A percentile compares a stretch with the other conserved stretches of the same genome.
Evolutionary conservation across 495 filamentous ascomycete genomes (phyloP).

Genomic region (Acidomyces sp.): DNA sequence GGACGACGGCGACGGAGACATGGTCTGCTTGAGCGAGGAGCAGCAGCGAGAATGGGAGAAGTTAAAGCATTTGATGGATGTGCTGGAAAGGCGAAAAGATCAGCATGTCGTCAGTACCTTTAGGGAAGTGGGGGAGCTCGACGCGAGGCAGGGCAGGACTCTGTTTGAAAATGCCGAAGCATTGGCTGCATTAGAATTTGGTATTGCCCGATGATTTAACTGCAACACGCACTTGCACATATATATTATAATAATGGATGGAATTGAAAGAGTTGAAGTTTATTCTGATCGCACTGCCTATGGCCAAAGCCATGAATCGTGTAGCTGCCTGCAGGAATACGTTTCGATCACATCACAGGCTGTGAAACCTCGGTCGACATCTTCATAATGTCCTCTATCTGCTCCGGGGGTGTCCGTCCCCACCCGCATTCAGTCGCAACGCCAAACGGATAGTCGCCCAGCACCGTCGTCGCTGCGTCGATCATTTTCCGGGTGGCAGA

Average conservation of each 20-base stretch:
- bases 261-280: no score
- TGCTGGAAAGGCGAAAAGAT: slow-evolving; percentile 1
- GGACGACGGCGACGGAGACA: slow-evolving; percentile 6
- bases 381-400: slow-evolving; percentile 27
- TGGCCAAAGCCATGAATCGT: no score
- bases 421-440: slow-evolving; percentile 35
- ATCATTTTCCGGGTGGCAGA: slow-evolving; percentile 31
- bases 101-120: slow-evolving; percentile 5
- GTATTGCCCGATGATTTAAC: no score
- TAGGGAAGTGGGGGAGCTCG: slow-evolving; percentile 2
- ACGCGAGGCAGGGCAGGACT: neutral
- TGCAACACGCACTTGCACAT: no score
- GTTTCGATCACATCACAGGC: slow-evolving; percentile 5
- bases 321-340: no score
- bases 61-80: slow-evolving; percentile 7
- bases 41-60: slow-evolving; percentile 14
- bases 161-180: slow-evolving; percentile 4
- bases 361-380: slow-evolving; percentile 15
- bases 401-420: slow-evolving; percentile 30
- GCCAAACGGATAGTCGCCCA: slow-evolving; percentile 29
- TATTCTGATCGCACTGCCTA: no score
- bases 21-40: slow-evolving; percentile 7
- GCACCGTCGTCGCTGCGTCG: slow-evolving; percentile 24
- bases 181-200: slow-evolving; percentile 12
- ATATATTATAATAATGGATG: no score